These are phyloP conservation scores for Meyerozyma elateridarum DNA, from an alignment of 1,139 yeast genomes.

Conservation along the genomic window DNA sequence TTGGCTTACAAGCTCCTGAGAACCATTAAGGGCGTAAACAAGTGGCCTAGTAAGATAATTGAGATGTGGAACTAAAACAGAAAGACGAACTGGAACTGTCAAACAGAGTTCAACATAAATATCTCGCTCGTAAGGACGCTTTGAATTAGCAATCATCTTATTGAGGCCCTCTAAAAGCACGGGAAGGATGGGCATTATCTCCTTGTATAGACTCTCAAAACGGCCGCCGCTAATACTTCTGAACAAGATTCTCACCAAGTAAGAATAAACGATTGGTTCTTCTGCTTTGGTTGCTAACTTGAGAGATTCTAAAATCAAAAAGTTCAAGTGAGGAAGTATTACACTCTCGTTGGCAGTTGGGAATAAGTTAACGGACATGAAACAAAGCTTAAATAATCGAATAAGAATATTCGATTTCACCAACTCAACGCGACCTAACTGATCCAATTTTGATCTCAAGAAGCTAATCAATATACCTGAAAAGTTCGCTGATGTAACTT, in stretches of 20 bases:
- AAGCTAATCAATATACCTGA: slow-evolving; percentile 82
- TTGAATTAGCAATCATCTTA: slow-evolving; percentile 74
- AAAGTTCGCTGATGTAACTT: slow-evolving; percentile 87
- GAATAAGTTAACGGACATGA: slow-evolving; percentile 91
- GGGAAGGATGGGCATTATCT: slow-evolving; percentile 85
- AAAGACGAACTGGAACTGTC: slow-evolving; percentile 90
- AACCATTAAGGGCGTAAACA: slow-evolving; percentile 84
- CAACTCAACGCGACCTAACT: slow-evolving; percentile 76
- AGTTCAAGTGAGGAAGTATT: slow-evolving; percentile 79
- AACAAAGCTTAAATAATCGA: slow-evolving; percentile 82
- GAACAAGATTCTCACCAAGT: slow-evolving; percentile 81
- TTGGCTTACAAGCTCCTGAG: slow-evolving; percentile 88
- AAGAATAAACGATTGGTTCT: slow-evolving; percentile 87
- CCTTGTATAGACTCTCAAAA: slow-evolving; percentile 86
- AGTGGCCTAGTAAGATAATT: slow-evolving; percentile 85
- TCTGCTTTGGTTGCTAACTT: slow-evolving; percentile 81
- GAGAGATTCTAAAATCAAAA: slow-evolving; percentile 75
- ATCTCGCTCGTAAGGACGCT: slow-evolving; percentile 87
- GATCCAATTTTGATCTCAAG: slow-evolving; percentile 66
- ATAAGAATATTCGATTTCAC: slow-evolving; percentile 78
- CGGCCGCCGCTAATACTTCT: slow-evolving; percentile 96
- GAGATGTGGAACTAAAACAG: slow-evolving; percentile 89
- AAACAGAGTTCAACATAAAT: slow-evolving; percentile 90
- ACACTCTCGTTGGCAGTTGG: slow-evolving; percentile 87
- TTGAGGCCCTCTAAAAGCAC: slow-evolving; percentile 82